Conservation (phyloP, 805 yeast genomes). For the Ogataea nonfermentans region DNA sequence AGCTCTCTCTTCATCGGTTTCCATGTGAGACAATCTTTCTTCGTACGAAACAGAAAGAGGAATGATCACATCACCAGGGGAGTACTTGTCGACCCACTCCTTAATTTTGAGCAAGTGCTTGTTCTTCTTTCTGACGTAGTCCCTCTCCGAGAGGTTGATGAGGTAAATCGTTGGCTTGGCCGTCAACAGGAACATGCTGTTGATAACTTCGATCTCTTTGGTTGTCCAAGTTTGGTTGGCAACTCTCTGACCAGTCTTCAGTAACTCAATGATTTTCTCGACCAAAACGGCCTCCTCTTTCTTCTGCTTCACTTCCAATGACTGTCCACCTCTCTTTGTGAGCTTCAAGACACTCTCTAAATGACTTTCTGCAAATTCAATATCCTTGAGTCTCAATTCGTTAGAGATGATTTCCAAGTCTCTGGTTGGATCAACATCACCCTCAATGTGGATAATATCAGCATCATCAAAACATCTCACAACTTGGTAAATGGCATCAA, state of each 20-base stretch:
- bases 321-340: slow-evolving; percentile 63
- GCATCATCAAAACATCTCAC: slow-evolving; percentile 98
- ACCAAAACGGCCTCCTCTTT: slow-evolving; percentile 58
- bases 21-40: slow-evolving; percentile 88
- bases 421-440: slow-evolving; percentile 93
- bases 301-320: slow-evolving; percentile 61
- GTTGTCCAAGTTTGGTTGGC: slow-evolving; percentile 59
- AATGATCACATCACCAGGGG: slow-evolving; percentile 78
- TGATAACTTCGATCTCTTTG: slow-evolving; percentile 64
- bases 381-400: slow-evolving; percentile 94
- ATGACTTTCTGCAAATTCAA: slow-evolving; percentile 76
- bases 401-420: slow-evolving; percentile 89
- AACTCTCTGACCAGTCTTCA: slow-evolving; percentile 64
- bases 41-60: slow-evolving; percentile 93
- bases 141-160: slow-evolving; percentile 70
- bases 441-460: slow-evolving; percentile 95
- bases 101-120: slow-evolving; percentile 50
- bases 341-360: slow-evolving; percentile 55
- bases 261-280: slow-evolving; percentile 57
- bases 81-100: slow-evolving; percentile 64
- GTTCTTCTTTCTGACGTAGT: slow-evolving; percentile 54
- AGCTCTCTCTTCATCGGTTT: slow-evolving; percentile 50
- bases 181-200: slow-evolving; percentile 70
- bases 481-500: slow-evolving; percentile 96
- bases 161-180: slow-evolving; percentile 86